Evolutionary conservation across 108 stramenopile species (phyloP).

Genomic region (Cylindrotheca fusiformis): DNA sequence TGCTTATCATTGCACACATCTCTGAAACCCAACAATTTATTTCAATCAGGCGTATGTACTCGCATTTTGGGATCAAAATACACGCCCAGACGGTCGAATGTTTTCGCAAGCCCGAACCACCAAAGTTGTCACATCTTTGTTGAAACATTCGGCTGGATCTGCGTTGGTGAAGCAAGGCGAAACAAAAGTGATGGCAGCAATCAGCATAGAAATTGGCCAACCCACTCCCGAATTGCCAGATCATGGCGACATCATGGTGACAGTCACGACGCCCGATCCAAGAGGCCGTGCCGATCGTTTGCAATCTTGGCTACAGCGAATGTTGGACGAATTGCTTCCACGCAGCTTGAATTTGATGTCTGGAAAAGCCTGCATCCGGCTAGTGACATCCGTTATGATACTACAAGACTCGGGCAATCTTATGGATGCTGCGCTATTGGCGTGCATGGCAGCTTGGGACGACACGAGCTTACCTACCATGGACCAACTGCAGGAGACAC

Average conservation of each 20-base stretch:
- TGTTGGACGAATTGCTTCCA: constrained; percentile 25
- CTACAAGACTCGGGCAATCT: constrained; percentile 69
- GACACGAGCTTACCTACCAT: constrained; percentile 58
- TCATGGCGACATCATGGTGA: constrained; percentile 53
- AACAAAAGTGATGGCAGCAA: constrained; percentile 64
- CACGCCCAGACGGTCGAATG: constrained; percentile 70
- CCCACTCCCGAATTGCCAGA: constrained; percentile 45
- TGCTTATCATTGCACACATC: too few species aligned
- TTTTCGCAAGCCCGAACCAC: constrained; percentile 51
- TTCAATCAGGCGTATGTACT: constrained; percentile 55
- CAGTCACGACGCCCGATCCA: constrained; percentile 10
- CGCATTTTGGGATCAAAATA: constrained; percentile 49
- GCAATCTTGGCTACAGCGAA: constrained; percentile 40
- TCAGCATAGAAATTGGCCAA: constrained; percentile 65
- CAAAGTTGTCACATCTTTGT: constrained; percentile 39
- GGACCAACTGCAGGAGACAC: constrained; percentile 23
- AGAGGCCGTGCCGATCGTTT: constrained; percentile 4
- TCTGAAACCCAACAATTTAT: too few species aligned
- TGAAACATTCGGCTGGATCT: constrained; percentile 63
- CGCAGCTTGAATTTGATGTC: constrained; percentile 12
- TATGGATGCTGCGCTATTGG: constrained; percentile 53
- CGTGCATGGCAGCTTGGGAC: constrained; percentile 64
- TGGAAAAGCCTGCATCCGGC: constrained; percentile 54
- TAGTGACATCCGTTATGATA: constrained; percentile 50
- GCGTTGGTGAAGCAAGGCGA: constrained; percentile 53